Conservation (phyloP, 176 grass and related monocot species). For the Cenchrus americanus region DNA sequence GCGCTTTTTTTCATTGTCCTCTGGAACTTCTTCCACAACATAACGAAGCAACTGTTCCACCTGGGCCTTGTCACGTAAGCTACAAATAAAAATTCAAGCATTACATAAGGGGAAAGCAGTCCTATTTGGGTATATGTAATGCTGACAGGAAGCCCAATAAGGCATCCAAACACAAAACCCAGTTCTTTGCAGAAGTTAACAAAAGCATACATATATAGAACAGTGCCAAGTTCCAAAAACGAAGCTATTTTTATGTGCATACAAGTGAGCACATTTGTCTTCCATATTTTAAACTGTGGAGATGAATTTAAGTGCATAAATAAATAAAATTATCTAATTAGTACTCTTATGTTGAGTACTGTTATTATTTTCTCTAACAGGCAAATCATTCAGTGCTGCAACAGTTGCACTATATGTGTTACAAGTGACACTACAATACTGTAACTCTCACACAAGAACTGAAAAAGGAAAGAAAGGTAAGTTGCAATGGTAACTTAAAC, state of each 20-base stretch:
- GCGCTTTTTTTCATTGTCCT: slow-evolving; percentile 86
- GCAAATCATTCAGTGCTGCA: background rate
- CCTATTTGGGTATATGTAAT: background rate
- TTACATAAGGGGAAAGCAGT: slow-evolving; percentile 9
- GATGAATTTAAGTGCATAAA: slow-evolving; percentile 25
- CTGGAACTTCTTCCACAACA: slow-evolving; percentile 89
- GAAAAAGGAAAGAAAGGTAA: slow-evolving; percentile 14
- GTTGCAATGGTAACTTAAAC: slow-evolving; percentile 4
- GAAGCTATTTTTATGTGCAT: background rate
- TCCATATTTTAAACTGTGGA: slow-evolving; percentile 21
- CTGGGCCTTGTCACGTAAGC: slow-evolving; percentile 90
- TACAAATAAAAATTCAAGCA: slow-evolving; percentile 46
- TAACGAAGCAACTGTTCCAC: slow-evolving; percentile 93
- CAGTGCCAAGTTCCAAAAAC: background rate
- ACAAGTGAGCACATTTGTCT: background rate
- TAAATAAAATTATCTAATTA: slow-evolving; percentile 2
- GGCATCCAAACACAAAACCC: background rate
- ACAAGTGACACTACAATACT: slow-evolving; percentile 19
- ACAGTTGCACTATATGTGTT: slow-evolving; percentile 6
- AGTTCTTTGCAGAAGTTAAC: slow-evolving; percentile 18
- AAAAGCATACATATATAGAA: slow-evolving; percentile 3
- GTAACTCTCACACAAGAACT: background rate
- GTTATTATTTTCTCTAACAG: slow-evolving; percentile 19
- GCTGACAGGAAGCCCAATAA: background rate
- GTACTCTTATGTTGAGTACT: background rate